Conservation (phyloP, 1,139 yeast genomes). For the Hyphopichia wangnamkhiaoensis region DNA sequence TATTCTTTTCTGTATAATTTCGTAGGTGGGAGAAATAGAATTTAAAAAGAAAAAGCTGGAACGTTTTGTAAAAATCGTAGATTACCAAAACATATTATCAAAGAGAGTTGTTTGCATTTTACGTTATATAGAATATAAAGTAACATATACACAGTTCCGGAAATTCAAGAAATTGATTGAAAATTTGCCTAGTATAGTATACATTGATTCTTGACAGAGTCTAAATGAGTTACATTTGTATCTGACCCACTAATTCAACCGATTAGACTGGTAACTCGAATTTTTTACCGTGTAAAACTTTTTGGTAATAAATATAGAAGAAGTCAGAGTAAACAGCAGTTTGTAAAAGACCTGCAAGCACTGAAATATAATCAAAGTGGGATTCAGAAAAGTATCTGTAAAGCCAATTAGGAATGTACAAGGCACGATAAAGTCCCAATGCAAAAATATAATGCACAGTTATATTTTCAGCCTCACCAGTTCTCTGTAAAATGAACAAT, state of each 20-base stretch:
- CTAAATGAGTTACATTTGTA: background rate
- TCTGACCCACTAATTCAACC: background rate
- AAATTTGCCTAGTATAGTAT: too few relatives aligned
- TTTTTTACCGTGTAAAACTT: constrained; percentile 78
- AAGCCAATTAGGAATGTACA: constrained; percentile 93
- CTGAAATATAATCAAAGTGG: constrained; percentile 68
- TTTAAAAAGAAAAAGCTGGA: background rate
- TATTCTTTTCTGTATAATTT: too few relatives aligned
- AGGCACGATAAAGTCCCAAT: constrained; percentile 81
- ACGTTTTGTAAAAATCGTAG: background rate
- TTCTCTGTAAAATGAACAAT: constrained; percentile 81
- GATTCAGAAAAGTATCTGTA: constrained; percentile 76
- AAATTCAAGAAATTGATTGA: too few relatives aligned
- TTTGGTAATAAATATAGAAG: constrained; percentile 82
- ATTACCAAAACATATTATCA: background rate
- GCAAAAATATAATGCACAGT: constrained; percentile 94
- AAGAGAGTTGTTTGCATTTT: too few relatives aligned
- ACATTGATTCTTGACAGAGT: too few relatives aligned
- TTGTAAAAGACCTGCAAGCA: constrained; percentile 81
- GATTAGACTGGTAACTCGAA: constrained; percentile 73
- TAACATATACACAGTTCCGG: too few relatives aligned
- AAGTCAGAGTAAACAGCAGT: constrained; percentile 90
- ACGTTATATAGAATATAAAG: background rate
- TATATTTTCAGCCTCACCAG: constrained; percentile 85
- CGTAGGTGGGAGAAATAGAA: background rate